A percentile compares a stretch with the other conserved stretches of the same genome.
Conservation (phyloP, 352 stramenopile genomes). For the Globisporangium takayamanum region DNA sequence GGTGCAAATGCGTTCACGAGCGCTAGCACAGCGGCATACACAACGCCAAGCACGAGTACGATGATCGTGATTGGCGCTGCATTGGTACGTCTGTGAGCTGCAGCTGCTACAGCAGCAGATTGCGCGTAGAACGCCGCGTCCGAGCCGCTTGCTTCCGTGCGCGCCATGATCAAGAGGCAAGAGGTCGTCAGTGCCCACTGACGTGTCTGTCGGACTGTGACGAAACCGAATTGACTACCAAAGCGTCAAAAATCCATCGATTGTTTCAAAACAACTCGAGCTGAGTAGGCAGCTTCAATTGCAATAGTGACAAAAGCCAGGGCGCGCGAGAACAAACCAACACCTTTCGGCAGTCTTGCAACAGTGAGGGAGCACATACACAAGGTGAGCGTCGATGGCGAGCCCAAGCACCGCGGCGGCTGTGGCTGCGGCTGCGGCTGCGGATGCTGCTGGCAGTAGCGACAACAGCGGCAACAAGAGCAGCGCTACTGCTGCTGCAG, state of each 20-base stretch:
- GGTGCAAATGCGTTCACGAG: conserved; percentile 32
- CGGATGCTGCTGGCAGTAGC: background rate
- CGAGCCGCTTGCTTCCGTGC: background rate
- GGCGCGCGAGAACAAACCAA: too few relatives aligned
- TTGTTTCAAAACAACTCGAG: too few relatives aligned
- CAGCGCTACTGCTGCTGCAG: background rate
- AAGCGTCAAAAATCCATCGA: too few relatives aligned
- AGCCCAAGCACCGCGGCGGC: too few relatives aligned
- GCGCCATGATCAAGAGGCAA: background rate
- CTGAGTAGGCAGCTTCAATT: too few relatives aligned
- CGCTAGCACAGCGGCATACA: conserved; percentile 23
- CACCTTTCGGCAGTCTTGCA: too few relatives aligned
- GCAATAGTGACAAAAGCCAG: too few relatives aligned
- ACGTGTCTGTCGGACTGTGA: background rate
- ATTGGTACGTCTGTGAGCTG: background rate
- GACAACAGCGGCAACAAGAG: background rate
- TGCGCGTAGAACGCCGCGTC: conserved; percentile 1
- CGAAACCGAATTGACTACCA: too few relatives aligned
- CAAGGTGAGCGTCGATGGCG: too few relatives aligned
- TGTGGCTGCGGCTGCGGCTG: too few relatives aligned
- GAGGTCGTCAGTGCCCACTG: too few relatives aligned
- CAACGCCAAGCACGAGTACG: conserved; percentile 12
- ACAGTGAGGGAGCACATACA: too few relatives aligned
- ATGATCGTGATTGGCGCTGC: background rate
- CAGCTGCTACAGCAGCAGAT: background rate